Evolutionary conservation across 495 filamentous ascomycete species (phyloP).

Genomic region (Daldinia vernicosa): DNA sequence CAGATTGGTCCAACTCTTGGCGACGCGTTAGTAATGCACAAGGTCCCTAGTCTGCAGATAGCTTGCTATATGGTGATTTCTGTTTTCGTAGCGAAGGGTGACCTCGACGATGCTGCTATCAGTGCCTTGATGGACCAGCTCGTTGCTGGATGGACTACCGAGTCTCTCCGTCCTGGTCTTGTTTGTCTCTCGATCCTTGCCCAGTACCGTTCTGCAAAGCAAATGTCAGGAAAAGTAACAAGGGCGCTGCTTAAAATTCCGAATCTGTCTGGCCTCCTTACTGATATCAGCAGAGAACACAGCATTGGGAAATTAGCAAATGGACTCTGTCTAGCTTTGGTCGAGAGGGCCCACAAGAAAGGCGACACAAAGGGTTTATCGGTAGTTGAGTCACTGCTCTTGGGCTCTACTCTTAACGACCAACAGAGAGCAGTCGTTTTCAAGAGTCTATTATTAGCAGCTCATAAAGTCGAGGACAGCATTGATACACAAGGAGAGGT

Average conservation of each 20-base stretch:
- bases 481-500: constrained; percentile 58
- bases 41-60: constrained; percentile 77
- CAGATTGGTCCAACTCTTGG: constrained; percentile 78
- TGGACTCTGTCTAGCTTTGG: constrained; percentile 71
- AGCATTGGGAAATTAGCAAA: constrained; percentile 76
- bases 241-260: constrained; percentile 73
- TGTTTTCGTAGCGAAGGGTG: constrained; percentile 81
- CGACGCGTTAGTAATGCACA: constrained; percentile 75
- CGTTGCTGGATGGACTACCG: constrained; percentile 73
- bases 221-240: constrained; percentile 73
- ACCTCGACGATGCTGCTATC: constrained; percentile 76
- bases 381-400: constrained; percentile 68
- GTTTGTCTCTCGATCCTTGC: constrained; percentile 82
- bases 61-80: constrained; percentile 91
- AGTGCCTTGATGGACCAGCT: constrained; percentile 87
- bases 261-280: constrained; percentile 64
- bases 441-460: constrained; percentile 66
- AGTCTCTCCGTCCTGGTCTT: constrained; percentile 76
- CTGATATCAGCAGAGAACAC: constrained; percentile 69
- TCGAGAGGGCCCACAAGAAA: constrained; percentile 70
- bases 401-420: constrained; percentile 67
- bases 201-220: constrained; percentile 72
- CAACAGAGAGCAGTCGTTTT: constrained; percentile 68
- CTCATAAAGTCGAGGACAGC: constrained; percentile 61
- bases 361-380: constrained; percentile 65